These are phyloP conservation scores for Avena eriantha DNA, from an alignment of 176 grass and related monocot genomes.

Conservation along the genomic window DNA sequence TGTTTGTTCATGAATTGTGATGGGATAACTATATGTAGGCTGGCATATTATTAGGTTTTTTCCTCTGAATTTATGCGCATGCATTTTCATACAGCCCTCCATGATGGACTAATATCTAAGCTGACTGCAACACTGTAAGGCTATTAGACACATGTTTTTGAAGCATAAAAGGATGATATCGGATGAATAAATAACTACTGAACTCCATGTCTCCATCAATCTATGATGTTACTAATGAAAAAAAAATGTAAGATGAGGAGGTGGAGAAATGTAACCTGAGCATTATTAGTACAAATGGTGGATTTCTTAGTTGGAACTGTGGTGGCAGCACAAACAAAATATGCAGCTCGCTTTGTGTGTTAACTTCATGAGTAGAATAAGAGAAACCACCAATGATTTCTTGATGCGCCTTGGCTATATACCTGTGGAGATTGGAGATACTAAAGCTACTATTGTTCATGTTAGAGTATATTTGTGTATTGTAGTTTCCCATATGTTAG, in stretches of 20 bases:
- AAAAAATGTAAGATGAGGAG: conserved; percentile 8
- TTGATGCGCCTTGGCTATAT: neutral
- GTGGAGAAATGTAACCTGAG: neutral
- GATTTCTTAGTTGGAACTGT: neutral
- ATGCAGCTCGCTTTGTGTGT: neutral
- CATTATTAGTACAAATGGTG: neutral
- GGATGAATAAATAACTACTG: neutral
- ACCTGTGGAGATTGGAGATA: neutral
- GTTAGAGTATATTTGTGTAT: too few species aligned
- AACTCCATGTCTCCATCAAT: neutral
- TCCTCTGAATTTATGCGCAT: neutral
- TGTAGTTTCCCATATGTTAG: too few species aligned
- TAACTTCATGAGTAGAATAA: neutral
- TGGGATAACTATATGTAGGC: neutral
- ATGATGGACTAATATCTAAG: neutral
- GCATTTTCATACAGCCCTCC: neutral
- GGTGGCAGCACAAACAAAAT: neutral
- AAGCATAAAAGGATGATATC: neutral
- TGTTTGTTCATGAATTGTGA: neutral
- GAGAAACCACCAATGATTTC: neutral
- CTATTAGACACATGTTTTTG: neutral
- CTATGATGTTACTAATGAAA: neutral
- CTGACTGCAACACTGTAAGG: neutral
- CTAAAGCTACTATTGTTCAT: neutral
- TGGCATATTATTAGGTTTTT: neutral